Percentiles rank a stretch among this genome's conserved stretches.
These are phyloP conservation scores for Fusarium cyanostomum DNA, from an alignment of 2,329 filamentous ascomycete genomes.

Conservation along the genomic window DNA sequence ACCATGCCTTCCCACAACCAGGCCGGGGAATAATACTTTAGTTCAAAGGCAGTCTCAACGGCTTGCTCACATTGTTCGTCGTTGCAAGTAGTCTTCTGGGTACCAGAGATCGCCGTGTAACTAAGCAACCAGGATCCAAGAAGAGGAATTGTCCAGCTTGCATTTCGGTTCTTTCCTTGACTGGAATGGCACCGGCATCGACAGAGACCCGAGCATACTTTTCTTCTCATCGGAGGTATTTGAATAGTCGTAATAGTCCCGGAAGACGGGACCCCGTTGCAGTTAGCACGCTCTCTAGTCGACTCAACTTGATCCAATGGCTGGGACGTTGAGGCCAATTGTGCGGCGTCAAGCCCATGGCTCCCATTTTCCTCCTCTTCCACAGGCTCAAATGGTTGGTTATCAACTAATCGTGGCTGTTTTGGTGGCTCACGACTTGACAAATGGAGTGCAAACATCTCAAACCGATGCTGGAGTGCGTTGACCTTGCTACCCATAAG, in stretches of 20 bases:
- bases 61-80: neutral
- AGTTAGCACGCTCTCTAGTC: neutral
- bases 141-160: neutral
- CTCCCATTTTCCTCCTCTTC: neutral
- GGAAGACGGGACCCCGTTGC: neutral
- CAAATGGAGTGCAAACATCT: neutral
- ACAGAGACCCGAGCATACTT: neutral
- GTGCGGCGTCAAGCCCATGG: neutral
- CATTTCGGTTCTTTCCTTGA: neutral
- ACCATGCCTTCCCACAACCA: constrained; percentile 7
- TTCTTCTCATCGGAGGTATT: neutral
- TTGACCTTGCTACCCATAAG: neutral
- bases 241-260: neutral
- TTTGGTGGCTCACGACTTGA: neutral
- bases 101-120: neutral
- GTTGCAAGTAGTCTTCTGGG: neutral
- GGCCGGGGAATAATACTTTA: neutral
- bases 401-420: too few relatives aligned
- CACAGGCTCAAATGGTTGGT: neutral
- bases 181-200: neutral
- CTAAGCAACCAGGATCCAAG: neutral
- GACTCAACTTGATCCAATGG: neutral
- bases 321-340: neutral
- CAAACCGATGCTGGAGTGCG: neutral
- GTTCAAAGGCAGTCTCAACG: neutral